Percentiles rank a stretch among this genome's conserved stretches.
These are phyloP conservation scores for Rhamnella rubrinervis DNA, from an alignment of 331 rosid genomes.

Conservation along the genomic window DNA sequence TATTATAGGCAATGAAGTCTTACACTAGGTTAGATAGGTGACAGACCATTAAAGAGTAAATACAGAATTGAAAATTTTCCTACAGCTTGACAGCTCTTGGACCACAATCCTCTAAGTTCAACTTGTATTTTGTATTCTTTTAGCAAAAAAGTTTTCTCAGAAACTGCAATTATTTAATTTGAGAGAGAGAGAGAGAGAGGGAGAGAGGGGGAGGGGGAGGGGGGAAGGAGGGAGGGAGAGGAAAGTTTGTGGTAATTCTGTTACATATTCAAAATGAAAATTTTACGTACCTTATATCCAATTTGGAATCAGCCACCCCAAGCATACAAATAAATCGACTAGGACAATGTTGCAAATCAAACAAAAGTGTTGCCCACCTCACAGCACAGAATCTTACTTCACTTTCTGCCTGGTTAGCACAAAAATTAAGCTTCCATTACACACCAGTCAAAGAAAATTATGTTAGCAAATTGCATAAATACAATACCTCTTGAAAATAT, in stretches of 20 bases:
- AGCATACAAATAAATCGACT: slow-evolving; percentile 92
- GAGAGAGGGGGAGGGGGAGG: too few relatives aligned
- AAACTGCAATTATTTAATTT: too few relatives aligned
- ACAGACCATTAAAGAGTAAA: too few relatives aligned
- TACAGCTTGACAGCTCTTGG: too few relatives aligned
- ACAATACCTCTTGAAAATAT: slow-evolving; percentile 69
- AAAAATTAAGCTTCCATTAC: slow-evolving; percentile 15
- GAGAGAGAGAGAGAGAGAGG: too few relatives aligned
- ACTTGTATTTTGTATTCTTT: too few relatives aligned
- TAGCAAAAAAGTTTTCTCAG: too few relatives aligned
- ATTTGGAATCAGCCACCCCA: slow-evolving; percentile 76
- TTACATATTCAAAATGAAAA: slow-evolving; percentile 3
- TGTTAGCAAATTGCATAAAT: slow-evolving; percentile 12
- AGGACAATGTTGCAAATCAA: slow-evolving; percentile 82
- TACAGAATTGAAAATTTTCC: too few relatives aligned
- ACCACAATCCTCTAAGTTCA: too few relatives aligned
- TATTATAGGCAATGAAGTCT: too few relatives aligned
- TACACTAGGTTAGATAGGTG: too few relatives aligned
- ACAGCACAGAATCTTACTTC: slow-evolving; percentile 86
- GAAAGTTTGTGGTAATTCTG: not conserved
- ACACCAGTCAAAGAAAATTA: slow-evolving; percentile 15
- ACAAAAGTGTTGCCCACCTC: slow-evolving; percentile 90
- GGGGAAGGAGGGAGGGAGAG: not conserved
- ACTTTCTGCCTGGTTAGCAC: slow-evolving; percentile 74
- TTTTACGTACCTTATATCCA: slow-evolving; percentile 79